Percentiles rank a stretch among this genome's conserved stretches.
phyloP scores from a whole-genome alignment of 306 rosid genomes.

The Vachellia collinsii region DNA sequence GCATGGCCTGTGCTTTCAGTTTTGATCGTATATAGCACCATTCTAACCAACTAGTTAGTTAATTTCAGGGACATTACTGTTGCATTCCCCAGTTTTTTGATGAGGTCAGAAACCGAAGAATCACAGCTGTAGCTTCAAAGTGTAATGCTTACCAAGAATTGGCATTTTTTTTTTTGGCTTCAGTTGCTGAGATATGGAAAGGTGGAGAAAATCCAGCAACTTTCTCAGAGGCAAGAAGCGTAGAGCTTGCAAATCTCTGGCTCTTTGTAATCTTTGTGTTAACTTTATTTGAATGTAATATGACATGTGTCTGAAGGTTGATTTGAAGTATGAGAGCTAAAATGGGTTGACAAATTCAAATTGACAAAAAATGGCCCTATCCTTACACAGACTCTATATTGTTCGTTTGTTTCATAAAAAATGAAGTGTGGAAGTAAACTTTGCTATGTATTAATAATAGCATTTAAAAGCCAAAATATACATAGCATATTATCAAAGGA shows the following conservation, averaged over 20 bases:
- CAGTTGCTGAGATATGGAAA: too few relatives aligned
- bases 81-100: slow-evolving; percentile 49
- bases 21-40: not conserved
- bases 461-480: not conserved
- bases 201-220: slow-evolving; percentile 10
- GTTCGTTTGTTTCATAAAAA: not conserved
- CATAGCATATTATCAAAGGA: not conserved
- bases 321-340: not conserved
- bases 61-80: slow-evolving; percentile 42
- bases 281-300: not conserved
- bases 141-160: too few relatives aligned
- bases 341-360: not conserved
- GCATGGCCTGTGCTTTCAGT: not conserved
- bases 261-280: slow-evolving; percentile 8
- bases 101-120: slow-evolving; percentile 32
- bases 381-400: not conserved
- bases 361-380: not conserved
- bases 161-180: too few relatives aligned
- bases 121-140: slow-evolving; percentile 4
- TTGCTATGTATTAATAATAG: not conserved
- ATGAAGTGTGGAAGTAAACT: not conserved
- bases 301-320: not conserved
- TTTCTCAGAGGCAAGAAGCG: not conserved
- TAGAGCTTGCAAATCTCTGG: too few relatives aligned
- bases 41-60: not conserved